Base-by-base conservation (phyloP, 441 rosid species). In the Cnidoscolus chayamansa region DNA sequence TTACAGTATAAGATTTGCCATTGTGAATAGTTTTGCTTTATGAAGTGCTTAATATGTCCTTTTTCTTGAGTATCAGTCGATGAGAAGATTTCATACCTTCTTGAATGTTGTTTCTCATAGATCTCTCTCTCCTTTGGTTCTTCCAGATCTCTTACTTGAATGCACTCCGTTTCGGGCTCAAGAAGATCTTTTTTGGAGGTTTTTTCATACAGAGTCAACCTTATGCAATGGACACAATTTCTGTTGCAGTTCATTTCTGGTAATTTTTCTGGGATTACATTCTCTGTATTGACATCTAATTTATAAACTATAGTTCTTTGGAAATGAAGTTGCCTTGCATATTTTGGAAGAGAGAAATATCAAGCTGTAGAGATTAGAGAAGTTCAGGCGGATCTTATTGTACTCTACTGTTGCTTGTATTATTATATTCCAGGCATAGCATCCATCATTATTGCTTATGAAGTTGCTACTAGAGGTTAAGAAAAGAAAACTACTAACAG, bases 191-290 rank as follows among this genome's bases (percentile, higher is more conserved):
- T 80, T 94, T 94, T 67, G 97, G 94, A 25, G 99, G 99, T 58
- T 91, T 91, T 81, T 96, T 96, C 74, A 96, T 93, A 58, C 86
- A 91, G 45, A 93, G 97, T 62, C 98, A 89, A 19, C 88, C 89
- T 70, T 96, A 89, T 80, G 93, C 97, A 53, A 90, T 96, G 98
- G 99, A 96, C 78, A 93, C 98, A 60, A 93, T 93, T 17, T 88
- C 97, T 51, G 91, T 93, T 75, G 98, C 97, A 45, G 98, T 96
- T 75, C 81, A 90, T 45, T 96, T 89, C 87, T 96, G 99, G 99
- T 89, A 80, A 82, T 49, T 50, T 25, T 49, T 72, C 50, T 50
- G 59, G 8, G 10, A 48, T 37, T n/a, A 17, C 4, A 2, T 45
- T 70, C 32, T 17, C 49, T 16, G 66, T 15, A 9, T 43, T 51